Evolutionary conservation across 768 basidiomycete genomes (phyloP).

Genomic region (Leccinum imitatum): DNA sequence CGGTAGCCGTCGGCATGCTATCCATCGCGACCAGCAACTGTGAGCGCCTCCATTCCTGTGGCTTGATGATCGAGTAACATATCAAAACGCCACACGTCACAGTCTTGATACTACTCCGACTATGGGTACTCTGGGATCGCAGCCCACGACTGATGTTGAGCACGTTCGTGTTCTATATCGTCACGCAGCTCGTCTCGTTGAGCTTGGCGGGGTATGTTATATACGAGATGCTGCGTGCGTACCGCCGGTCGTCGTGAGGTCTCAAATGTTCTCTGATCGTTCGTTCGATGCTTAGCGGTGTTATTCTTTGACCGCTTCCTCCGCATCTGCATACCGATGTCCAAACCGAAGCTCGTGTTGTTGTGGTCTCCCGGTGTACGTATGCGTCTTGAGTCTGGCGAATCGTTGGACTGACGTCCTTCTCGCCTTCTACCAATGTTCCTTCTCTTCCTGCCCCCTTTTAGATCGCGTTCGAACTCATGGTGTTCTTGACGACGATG

Average conservation of each 20-base stretch:
- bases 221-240: conserved; percentile 26
- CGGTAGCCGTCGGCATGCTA: conserved; percentile 34
- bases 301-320: conserved; percentile 9
- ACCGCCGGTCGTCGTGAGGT: neutral
- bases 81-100: conserved; percentile 8
- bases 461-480: conserved; percentile 30
- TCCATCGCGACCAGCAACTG: conserved; percentile 39
- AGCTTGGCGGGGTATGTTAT: conserved; percentile 26
- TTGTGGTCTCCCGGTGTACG: conserved; percentile 34
- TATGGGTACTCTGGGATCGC: conserved; percentile 39
- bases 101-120: conserved; percentile 33
- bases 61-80: neutral
- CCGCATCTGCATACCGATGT: conserved; percentile 21
- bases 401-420: neutral
- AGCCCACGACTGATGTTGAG: conserved; percentile 25
- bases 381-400: neutral
- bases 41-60: conserved; percentile 16
- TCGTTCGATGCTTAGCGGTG: conserved; percentile 11
- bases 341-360: conserved; percentile 22
- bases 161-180: conserved; percentile 32
- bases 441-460: neutral
- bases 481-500: conserved; percentile 29
- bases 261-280: neutral
- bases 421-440: neutral
- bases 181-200: conserved; percentile 30